A percentile compares a stretch with the other conserved stretches of the same genome.
Evolutionary conservation across 257 asterid species (phyloP).

Genomic region (Solanum virginianum): DNA sequence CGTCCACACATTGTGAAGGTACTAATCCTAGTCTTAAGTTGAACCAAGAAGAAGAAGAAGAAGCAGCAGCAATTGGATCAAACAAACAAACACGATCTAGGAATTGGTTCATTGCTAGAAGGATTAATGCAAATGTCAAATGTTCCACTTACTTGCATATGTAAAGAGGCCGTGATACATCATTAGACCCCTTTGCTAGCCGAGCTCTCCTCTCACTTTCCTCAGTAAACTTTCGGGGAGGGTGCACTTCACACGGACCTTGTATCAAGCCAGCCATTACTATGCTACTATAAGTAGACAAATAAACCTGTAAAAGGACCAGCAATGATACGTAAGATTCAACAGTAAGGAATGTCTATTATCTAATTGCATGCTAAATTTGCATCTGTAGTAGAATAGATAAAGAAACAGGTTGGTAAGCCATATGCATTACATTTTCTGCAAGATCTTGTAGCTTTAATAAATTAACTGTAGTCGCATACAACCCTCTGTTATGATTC

Average conservation of each 20-base stretch:
- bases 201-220: conserved; percentile 64
- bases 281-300: conserved; percentile 43
- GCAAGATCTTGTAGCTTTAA: not conserved
- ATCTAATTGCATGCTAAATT: not conserved
- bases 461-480: not conserved
- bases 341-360: not conserved
- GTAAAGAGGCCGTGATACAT: conserved; percentile 45
- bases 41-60: not conserved
- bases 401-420: not conserved
- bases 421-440: not conserved
- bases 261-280: conserved; percentile 66
- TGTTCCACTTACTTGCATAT: conserved; percentile 69
- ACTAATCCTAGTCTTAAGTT: not conserved
- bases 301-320: conserved; percentile 55
- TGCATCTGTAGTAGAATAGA: not conserved
- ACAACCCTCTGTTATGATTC: not conserved
- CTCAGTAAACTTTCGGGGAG: conserved; percentile 63
- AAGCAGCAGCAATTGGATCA: not conserved
- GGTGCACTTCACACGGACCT: conserved; percentile 77
- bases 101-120: not conserved
- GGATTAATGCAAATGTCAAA: not conserved
- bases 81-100: not conserved
- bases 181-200: conserved; percentile 24
- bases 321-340: not conserved
- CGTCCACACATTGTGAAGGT: not conserved